Base-by-base conservation (phyloP, 1,284 basidiomycete species). In the Microbotryomycetes sp. region DNA sequence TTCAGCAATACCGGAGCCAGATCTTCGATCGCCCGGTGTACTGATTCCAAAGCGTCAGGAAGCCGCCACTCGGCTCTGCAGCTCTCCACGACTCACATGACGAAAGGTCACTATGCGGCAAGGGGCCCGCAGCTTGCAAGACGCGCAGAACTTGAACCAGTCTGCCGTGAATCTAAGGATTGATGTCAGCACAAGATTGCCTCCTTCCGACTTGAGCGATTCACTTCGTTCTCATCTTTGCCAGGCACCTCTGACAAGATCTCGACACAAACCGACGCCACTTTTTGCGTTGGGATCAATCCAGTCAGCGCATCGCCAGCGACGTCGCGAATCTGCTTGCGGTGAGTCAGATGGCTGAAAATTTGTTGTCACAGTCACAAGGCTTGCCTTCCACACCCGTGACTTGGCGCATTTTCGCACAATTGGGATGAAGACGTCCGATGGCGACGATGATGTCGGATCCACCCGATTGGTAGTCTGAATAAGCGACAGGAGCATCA, bases 401-500 rank as follows among this genome's bases (percentile, higher is more conserved):
- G 61, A 64, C 27, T 24, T 52, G 1, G 57, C 52, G 41, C 67
- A 68, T 2, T 57, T 54, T 30, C 45, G 35, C 13, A 68, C 56
- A 15, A 66, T 45, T 3, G 61, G 57, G 18, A 66, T 21, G 58
- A 68, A 60, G 0, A 64, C 54, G 6, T 54, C 56, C 6, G 59
- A 28, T 4, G 49, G 27, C 2, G 64, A 54, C 2, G 35, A 13
- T 28, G 26, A 21, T 16, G 48, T 15, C 2, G 30, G 15, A 4
- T 51, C 65, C 13, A 60, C 54, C 4, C 58, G 58, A 16, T 66
- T 61, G 5, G 61, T 59, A 18, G 67, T 62, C 16, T 66, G 67
- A 0, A 66, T 57, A 1, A 68, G 61, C 18, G 64, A 66, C 23
- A 68, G 35, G 13, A 68, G 67, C 64, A 68, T 66, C 45, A 68